phyloP scores from a whole-genome alignment of 768 basidiomycete species.

The Termitomyces sp. region DNA sequence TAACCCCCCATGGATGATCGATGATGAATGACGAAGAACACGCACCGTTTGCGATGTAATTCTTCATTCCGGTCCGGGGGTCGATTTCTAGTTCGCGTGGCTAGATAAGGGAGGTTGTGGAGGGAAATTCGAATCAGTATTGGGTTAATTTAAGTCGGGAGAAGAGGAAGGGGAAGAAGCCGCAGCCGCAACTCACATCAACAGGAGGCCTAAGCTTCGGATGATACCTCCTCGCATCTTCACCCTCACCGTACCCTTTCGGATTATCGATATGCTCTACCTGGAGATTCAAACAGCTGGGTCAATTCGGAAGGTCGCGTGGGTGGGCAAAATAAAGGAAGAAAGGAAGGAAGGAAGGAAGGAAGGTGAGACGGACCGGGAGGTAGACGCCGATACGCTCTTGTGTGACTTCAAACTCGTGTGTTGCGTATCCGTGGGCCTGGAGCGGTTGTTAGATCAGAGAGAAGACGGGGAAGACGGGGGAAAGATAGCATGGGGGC shows the following conservation, averaged over 20 bases:
- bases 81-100: conserved; percentile 86
- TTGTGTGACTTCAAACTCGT: conserved; percentile 82
- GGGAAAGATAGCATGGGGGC: no score
- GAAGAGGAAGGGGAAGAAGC: conserved; percentile 2
- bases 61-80: conserved; percentile 88
- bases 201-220: conserved; percentile 79
- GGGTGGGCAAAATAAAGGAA: no score
- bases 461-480: background rate
- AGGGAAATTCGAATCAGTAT: background rate
- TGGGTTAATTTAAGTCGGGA: background rate
- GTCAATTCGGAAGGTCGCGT: no score
- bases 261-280: conserved; percentile 92
- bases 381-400: conserved; percentile 86
- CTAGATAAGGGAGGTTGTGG: no score
- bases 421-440: conserved; percentile 80
- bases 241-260: conserved; percentile 82
- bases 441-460: no score
- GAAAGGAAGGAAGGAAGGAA: no score
- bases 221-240: conserved; percentile 80
- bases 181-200: conserved; percentile 55
- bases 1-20: no score
- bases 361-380: conserved; percentile 62
- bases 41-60: conserved; percentile 83
- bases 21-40: no score
- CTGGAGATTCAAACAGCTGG: no score